Evolutionary conservation across 495 filamentous ascomycete species (phyloP).

Genomic region (Achaetomiella virescens): DNA sequence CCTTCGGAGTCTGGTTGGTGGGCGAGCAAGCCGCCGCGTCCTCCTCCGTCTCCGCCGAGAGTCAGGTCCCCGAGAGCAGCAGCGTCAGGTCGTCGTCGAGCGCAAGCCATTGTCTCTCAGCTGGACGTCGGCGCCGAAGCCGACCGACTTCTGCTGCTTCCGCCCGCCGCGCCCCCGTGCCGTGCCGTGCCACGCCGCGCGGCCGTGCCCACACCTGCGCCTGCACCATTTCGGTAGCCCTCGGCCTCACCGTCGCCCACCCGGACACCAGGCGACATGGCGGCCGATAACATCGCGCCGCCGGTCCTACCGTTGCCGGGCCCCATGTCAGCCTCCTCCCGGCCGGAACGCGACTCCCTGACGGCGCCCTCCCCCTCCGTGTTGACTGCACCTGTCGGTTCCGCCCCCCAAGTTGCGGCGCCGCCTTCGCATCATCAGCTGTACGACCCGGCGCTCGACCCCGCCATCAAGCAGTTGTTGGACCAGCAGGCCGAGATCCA

Average conservation of each 20-base stretch:
- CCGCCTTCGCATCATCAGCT: background rate
- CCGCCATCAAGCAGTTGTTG: conserved; percentile 40
- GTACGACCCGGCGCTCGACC: conserved; percentile 38
- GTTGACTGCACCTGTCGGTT: conserved; percentile 14
- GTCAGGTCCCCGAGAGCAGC: background rate
- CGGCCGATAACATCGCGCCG: conserved; percentile 24
- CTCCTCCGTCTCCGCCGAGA: conserved; percentile 4
- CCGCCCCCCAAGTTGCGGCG: conserved; percentile 6
- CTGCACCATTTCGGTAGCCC: background rate
- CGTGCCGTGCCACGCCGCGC: conserved; percentile 11
- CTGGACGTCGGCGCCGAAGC: background rate
- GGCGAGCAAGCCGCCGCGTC: conserved; percentile 20
- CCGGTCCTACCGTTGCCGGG: conserved; percentile 18
- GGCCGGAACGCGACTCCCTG: conserved; percentile 24
- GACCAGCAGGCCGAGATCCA: conserved; percentile 47
- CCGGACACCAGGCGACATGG: conserved; percentile 17
- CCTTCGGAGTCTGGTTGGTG: conserved; percentile 18
- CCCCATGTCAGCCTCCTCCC: conserved; percentile 15
- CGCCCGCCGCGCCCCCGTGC: background rate
- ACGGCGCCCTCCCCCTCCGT: conserved; percentile 21
- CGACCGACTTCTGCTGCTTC: background rate
- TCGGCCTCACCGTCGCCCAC: background rate
- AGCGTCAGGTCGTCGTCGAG: background rate
- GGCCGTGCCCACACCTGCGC: background rate
- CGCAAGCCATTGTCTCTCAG: background rate